Evolutionary conservation across 179 eudicot species (phyloP).

Genomic region (Actinidia polygama): DNA sequence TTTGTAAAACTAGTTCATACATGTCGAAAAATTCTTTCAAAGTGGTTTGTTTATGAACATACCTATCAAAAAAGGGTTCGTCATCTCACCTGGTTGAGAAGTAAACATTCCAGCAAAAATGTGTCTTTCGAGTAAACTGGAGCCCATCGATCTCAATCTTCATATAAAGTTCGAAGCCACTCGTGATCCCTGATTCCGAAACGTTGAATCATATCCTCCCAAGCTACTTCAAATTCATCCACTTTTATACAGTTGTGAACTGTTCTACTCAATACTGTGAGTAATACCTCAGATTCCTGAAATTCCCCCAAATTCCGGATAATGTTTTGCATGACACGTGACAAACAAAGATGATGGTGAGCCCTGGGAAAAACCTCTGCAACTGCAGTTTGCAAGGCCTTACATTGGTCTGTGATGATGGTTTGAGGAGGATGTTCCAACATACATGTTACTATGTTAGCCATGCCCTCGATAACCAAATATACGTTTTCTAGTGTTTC

Average conservation of each 20-base stretch:
- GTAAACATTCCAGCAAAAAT: constrained; percentile 48
- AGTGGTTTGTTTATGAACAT: constrained; percentile 64
- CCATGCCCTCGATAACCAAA: constrained; percentile 74
- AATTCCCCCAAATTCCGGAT: neutral
- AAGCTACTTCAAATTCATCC: constrained; percentile 64
- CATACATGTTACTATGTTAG: constrained; percentile 73
- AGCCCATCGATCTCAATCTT: constrained; percentile 66
- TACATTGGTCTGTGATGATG: constrained; percentile 51
- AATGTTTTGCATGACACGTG: constrained; percentile 39
- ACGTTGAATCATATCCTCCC: constrained; percentile 60
- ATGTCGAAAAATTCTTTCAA: constrained; percentile 77
- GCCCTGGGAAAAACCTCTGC: constrained; percentile 65
- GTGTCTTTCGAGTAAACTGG: constrained; percentile 65
- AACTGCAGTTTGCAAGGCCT: constrained; percentile 56
- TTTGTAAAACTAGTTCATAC: constrained; percentile 63
- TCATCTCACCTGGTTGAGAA: constrained; percentile 31
- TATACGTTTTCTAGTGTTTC: constrained; percentile 53
- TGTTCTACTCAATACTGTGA: constrained; percentile 36
- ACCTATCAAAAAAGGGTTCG: constrained; percentile 46
- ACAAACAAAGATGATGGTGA: constrained; percentile 49
- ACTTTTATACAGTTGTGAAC: constrained; percentile 47
- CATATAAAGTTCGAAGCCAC: constrained; percentile 52
- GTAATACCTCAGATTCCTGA: constrained; percentile 36
- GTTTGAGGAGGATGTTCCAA: constrained; percentile 69
- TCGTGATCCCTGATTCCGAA: constrained; percentile 45